Conservation (phyloP, 2,329 filamentous ascomycete species). For the Xylaria sp. region DNA sequence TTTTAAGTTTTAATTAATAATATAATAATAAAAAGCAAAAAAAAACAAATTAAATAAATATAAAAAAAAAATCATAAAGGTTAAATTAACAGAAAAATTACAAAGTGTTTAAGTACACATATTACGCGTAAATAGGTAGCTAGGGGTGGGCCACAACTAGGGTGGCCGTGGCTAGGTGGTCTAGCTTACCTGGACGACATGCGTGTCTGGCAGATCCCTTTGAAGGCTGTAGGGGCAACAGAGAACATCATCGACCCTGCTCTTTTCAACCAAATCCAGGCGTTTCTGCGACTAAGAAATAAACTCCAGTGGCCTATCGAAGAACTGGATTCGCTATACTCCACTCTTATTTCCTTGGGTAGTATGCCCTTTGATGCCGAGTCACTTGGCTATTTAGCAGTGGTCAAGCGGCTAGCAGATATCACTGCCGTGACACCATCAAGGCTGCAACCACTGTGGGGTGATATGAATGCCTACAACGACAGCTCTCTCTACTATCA, state of each 20-base stretch:
- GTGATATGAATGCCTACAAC: not conserved
- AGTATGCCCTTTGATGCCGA: not conserved
- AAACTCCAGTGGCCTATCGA: constrained; percentile 5
- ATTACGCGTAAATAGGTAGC: too few relatives aligned
- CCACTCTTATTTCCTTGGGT: not conserved
- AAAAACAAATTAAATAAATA: too few relatives aligned
- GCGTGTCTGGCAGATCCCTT: not conserved
- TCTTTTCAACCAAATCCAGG: constrained; percentile 1
- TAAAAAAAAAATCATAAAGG: too few relatives aligned
- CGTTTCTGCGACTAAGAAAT: constrained; percentile 1
- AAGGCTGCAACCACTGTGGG: not conserved
- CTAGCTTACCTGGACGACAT: not conserved
- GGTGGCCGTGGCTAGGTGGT: too few relatives aligned
- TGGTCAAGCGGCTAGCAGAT: constrained; percentile 5
- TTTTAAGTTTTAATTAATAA: too few relatives aligned
- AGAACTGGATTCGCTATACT: not conserved
- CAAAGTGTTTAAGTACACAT: too few relatives aligned
- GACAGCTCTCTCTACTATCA: not conserved
- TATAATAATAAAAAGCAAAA: too few relatives aligned
- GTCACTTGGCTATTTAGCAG: constrained; percentile 1
- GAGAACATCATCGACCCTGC: not conserved
- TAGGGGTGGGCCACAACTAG: too few relatives aligned
- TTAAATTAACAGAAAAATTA: too few relatives aligned
- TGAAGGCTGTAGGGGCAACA: not conserved
- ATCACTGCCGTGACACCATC: not conserved